A percentile compares a stretch with the other conserved stretches of the same genome.
Evolutionary conservation across 2,329 filamentous ascomycete species (phyloP).

Genomic region (Aspergillus japonicus): DNA sequence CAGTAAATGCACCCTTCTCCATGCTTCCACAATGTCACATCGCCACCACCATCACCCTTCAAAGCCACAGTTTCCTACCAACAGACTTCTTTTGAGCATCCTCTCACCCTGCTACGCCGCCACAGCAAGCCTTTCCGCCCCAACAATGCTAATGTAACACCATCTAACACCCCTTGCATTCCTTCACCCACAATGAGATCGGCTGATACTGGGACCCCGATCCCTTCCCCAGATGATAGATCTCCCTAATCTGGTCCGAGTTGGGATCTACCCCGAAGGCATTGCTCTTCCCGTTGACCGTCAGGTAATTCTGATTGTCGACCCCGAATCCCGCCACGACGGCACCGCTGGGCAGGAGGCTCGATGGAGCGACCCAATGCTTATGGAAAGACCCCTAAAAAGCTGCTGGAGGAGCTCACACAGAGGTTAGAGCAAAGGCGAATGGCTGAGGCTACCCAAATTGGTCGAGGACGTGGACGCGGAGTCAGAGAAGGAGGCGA

Average conservation of each 20-base stretch:
- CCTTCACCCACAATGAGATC: slow-evolving; percentile 1
- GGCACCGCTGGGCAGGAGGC: slow-evolving; percentile 53
- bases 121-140: neutral
- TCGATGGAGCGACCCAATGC: too few species aligned
- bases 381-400: too few species aligned
- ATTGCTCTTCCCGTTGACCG: neutral
- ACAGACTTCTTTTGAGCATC: too few species aligned
- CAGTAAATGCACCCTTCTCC: too few species aligned
- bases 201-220: neutral
- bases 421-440: too few species aligned
- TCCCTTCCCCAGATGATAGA: neutral
- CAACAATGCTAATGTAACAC: neutral
- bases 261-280: neutral
- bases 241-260: neutral
- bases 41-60: too few species aligned
- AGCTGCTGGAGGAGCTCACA: too few species aligned
- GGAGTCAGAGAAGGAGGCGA: too few species aligned
- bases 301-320: neutral
- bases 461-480: too few species aligned
- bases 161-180: slow-evolving; percentile 1
- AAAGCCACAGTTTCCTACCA: too few species aligned
- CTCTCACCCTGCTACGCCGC: neutral
- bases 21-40: too few species aligned
- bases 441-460: too few species aligned
- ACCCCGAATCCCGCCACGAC: slow-evolving; percentile 50